These are phyloP conservation scores for Aspergillus tanneri DNA, from an alignment of 2,329 filamentous ascomycete species.

Conservation along the genomic window DNA sequence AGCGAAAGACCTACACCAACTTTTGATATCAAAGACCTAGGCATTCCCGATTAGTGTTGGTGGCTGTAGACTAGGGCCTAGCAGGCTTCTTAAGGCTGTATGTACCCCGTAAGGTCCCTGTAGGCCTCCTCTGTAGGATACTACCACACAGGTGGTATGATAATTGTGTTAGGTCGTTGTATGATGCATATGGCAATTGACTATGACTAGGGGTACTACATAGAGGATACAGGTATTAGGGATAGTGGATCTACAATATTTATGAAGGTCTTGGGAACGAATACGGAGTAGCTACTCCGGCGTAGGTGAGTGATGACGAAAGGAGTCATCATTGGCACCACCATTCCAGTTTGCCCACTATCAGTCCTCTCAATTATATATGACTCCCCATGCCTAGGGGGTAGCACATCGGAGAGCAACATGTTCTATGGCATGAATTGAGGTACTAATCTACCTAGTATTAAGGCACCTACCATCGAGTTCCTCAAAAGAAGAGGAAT, in stretches of 20 bases:
- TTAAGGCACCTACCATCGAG: background rate
- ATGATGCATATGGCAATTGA: no score
- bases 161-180: background rate
- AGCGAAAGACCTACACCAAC: constrained; percentile 8
- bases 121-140: background rate
- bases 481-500: constrained; percentile 4
- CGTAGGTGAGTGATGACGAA: background rate
- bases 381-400: no score
- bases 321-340: background rate
- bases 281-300: background rate
- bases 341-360: no score
- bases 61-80: constrained; percentile 10
- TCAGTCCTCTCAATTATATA: no score
- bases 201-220: no score
- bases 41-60: constrained; percentile 6
- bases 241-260: background rate
- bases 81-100: constrained; percentile 11
- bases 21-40: constrained; percentile 10
- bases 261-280: no score
- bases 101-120: no score
- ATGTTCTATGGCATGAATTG: no score
- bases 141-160: constrained; percentile 2
- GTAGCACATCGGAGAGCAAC: no score
- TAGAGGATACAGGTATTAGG: no score
- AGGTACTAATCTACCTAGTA: no score